A percentile compares a stretch with the other conserved stretches of the same genome.
Evolutionary conservation across 306 rosid genomes (phyloP).

Genomic region (Ammopiptanthus mongolicus): DNA sequence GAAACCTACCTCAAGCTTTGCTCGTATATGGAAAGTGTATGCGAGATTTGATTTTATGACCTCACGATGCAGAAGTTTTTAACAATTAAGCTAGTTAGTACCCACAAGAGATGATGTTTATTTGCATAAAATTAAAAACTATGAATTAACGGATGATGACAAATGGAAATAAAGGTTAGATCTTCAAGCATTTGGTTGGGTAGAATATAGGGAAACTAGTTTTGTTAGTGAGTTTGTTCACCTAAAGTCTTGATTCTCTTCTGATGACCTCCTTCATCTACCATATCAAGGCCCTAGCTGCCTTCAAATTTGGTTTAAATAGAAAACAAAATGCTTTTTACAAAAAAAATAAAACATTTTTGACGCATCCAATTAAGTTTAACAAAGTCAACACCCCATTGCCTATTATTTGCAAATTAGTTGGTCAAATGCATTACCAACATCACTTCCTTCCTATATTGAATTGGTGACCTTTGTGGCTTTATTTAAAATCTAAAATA

Average conservation of each 20-base stretch:
- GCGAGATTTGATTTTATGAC: no score
- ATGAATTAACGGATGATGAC: not conserved
- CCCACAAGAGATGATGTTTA: not conserved
- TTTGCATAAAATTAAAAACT: not conserved
- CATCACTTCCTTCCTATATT: slow-evolving; percentile 3
- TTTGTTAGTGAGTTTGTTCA: slow-evolving; percentile 32
- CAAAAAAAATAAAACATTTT: not conserved
- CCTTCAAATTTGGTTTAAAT: not conserved
- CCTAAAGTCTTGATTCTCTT: slow-evolving; percentile 19
- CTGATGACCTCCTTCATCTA: slow-evolving; percentile 27
- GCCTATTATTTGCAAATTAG: slow-evolving; percentile 31
- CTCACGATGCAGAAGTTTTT: no score
- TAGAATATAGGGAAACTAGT: slow-evolving; percentile 9
- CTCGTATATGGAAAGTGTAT: no score
- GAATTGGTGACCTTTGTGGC: slow-evolving; percentile 12
- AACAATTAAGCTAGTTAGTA: no score
- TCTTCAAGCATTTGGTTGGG: slow-evolving; percentile 14
- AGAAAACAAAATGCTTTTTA: not conserved
- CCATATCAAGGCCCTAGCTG: not conserved
- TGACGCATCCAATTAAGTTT: not conserved
- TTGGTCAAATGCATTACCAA: slow-evolving; percentile 40
- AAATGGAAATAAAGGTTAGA: not conserved
- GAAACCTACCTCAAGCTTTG: no score
- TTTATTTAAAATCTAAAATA: not conserved
- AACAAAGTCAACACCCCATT: slow-evolving; percentile 29